These are phyloP conservation scores for Takakia lepidozioides DNA, from an alignment of 225 moss, liverwort and hornwort species.

Conservation along the genomic window DNA sequence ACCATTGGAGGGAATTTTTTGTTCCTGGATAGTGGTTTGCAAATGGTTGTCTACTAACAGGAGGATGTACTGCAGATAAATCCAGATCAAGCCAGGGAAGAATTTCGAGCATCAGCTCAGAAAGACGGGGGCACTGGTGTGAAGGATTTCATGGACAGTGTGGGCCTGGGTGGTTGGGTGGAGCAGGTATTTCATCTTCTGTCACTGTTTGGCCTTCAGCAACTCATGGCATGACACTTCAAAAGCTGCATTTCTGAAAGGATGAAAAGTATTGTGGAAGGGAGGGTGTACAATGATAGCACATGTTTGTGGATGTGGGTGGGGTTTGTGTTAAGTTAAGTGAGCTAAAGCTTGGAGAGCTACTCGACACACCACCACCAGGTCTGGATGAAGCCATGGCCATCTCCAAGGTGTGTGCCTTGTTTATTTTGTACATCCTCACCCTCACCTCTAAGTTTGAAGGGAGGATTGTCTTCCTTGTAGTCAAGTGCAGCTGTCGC, in stretches of 20 bases:
- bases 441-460: too few relatives aligned
- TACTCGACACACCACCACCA: conserved; percentile 85
- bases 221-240: too few relatives aligned
- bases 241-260: too few relatives aligned
- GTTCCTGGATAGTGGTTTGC: too few relatives aligned
- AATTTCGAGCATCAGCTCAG: conserved; percentile 55
- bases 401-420: conserved; percentile 60
- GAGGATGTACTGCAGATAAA: conserved; percentile 79
- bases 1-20: too few relatives aligned
- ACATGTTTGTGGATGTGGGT: conserved; percentile 9
- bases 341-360: conserved; percentile 90
- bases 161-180: conserved; percentile 93
- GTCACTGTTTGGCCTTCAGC: too few relatives aligned
- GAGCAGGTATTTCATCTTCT: conserved; percentile 52
- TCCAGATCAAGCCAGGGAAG: conserved; percentile 87
- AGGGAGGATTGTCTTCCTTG: too few relatives aligned
- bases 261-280: too few relatives aligned
- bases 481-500: too few relatives aligned
- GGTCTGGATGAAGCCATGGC: conserved; percentile 96
- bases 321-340: conserved; percentile 57
- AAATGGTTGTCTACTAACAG: too few relatives aligned
- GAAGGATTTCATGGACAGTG: conserved; percentile 92
- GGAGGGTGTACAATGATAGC: conserved; percentile 10
- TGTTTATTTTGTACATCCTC: too few relatives aligned
- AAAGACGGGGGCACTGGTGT: conserved; percentile 78